Evolutionary conservation across 257 asterid genomes (phyloP).

Genomic region (Solanum piurae): DNA sequence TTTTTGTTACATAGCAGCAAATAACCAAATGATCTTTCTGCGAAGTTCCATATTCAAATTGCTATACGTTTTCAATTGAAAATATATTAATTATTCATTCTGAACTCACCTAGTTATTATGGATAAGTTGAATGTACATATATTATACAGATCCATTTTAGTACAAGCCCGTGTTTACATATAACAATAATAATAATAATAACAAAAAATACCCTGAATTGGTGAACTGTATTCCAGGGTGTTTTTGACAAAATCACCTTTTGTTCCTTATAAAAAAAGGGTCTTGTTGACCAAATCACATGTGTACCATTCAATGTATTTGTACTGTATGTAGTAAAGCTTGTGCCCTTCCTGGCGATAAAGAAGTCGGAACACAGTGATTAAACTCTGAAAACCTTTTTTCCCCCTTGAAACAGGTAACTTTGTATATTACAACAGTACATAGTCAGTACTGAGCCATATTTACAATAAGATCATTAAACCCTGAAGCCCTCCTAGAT

Average conservation of each 20-base stretch:
- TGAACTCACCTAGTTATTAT: neutral
- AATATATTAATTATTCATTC: neutral
- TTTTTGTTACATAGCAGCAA: neutral
- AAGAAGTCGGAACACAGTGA: neutral
- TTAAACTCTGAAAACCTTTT: neutral
- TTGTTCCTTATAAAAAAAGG: neutral
- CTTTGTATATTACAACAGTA: neutral
- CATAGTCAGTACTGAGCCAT: neutral
- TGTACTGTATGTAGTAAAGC: neutral
- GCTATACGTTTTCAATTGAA: neutral
- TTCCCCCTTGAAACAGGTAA: neutral
- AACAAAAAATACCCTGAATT: neutral
- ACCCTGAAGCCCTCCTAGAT: neutral
- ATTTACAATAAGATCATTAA: neutral
- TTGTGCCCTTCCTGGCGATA: neutral
- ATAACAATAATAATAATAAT: neutral
- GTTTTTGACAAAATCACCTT: neutral
- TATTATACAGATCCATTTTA: neutral
- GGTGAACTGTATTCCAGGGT: neutral
- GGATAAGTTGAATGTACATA: neutral
- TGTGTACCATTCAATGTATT: neutral
- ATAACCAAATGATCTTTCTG: neutral
- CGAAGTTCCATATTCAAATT: neutral
- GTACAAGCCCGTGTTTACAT: neutral
- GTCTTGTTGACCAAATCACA: neutral